These are phyloP conservation scores for Fraxinus baroniana DNA, from an alignment of 305 asterid species.

Conservation along the genomic window DNA sequence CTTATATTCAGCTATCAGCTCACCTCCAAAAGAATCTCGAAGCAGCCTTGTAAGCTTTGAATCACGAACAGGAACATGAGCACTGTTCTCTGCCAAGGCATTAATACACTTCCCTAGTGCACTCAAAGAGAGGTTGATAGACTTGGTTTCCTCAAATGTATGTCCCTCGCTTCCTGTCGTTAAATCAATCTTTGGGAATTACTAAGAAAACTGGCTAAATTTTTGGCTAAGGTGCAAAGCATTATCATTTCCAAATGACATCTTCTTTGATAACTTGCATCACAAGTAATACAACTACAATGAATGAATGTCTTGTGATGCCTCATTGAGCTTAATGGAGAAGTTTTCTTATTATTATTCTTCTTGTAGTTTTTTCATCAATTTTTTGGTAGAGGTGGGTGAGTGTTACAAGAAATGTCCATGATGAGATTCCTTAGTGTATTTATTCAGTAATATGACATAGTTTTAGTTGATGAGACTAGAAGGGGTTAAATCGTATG, in stretches of 20 bases:
- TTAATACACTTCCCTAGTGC: constrained; percentile 92
- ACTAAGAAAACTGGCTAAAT: constrained; percentile 4
- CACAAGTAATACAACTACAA: constrained; percentile 3
- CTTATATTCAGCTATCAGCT: constrained; percentile 17
- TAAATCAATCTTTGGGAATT: constrained; percentile 12
- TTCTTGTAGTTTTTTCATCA: background rate
- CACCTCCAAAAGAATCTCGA: constrained; percentile 98
- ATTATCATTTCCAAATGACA: constrained; percentile 22
- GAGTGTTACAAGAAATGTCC: background rate
- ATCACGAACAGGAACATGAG: constrained; percentile 92
- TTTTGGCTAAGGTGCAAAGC: background rate
- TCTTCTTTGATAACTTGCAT: background rate
- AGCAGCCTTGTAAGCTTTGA: constrained; percentile 93
- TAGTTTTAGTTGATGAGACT: background rate
- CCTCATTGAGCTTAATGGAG: background rate
- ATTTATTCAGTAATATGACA: background rate
- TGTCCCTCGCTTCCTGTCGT: constrained; percentile 86
- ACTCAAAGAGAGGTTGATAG: constrained; percentile 85
- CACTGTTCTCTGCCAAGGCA: constrained; percentile 90
- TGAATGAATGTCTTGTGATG: constrained; percentile 1
- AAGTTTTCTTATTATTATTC: background rate
- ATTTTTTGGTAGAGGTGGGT: background rate
- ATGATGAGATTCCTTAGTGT: background rate
- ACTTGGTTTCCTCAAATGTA: constrained; percentile 84
- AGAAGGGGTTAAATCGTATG: background rate